Evolutionary conservation across 176 grass and related monocot species (phyloP), one percentile per base, ranked within the genome.

Genomic region (Miscanthus lutarioriparius): DNA sequence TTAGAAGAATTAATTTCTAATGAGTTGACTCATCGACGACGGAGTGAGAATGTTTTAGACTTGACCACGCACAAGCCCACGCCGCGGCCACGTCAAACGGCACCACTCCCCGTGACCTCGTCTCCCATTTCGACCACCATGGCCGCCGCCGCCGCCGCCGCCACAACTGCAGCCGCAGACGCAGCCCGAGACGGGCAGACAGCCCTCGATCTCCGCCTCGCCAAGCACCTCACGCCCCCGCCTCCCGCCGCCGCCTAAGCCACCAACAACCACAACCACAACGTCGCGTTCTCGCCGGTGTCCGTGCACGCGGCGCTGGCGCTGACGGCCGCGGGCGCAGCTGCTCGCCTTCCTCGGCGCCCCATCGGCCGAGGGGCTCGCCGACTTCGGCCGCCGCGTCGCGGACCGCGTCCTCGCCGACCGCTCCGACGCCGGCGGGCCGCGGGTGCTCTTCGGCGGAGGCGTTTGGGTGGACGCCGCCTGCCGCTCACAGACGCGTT

Each of bases 251-350:
- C 38, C 38, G 38, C 38, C 49, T 6, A 20, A 2, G 19, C 20
- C 54, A 22, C 20, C 19, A 1, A 3, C 14, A 14, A 73, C 4
- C 32, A 33, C 32, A 33, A 33, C 32, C 32, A 4, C 32, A 48
- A 86, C 76, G 40, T 65, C 40, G 76, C n/a, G 12, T 72, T 86
- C 67, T 80, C 84, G 41, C 84, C 84, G 5, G 10, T 51, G 48
- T 79, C 82, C n/a, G 33, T 76, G 22, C 82, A 84, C 82, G 30
- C 61, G 43, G 27, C 22, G 32, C 82, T 76, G 19, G 30, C 82
- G 11, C 58, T 84, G 0, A 3, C 66, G 20, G 30, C 82, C 8
- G 59, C 22, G 59, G 82, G 38, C 39, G 39, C 69, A 84, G 82
- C 82, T 84, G 56, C 58, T 76, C 6, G 41, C 6, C 40, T 76